Conservation (phyloP, 106 monocot genomes). For the Chionographis japonica region DNA sequence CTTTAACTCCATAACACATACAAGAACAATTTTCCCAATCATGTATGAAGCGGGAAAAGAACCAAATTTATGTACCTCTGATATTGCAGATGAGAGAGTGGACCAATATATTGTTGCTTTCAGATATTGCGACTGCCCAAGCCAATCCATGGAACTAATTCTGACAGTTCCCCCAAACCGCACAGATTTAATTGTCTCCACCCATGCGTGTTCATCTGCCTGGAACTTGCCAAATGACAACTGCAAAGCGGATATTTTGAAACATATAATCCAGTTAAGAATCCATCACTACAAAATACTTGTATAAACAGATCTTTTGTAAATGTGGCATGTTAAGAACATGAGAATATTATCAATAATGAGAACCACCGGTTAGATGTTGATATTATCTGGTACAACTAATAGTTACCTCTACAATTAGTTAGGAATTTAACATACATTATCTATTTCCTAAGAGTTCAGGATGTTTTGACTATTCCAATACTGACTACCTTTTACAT, state of each 20-base stretch:
- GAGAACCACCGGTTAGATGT: too few species aligned
- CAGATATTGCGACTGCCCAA: constrained; percentile 74
- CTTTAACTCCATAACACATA: too few species aligned
- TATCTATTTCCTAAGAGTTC: too few species aligned
- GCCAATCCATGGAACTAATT: constrained; percentile 95
- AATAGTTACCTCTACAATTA: too few species aligned
- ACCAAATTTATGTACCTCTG: constrained; percentile 45
- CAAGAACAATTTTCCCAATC: too few species aligned
- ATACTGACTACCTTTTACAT: too few species aligned
- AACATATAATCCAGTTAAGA: background rate
- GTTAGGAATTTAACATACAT: too few species aligned
- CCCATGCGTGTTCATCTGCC: constrained; percentile 91
- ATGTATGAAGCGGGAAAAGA: background rate
- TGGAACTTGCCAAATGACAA: constrained; percentile 72
- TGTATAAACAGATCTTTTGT: too few species aligned
- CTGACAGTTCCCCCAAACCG: constrained; percentile 54
- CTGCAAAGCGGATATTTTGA: constrained; percentile 33
- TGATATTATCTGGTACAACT: too few species aligned
- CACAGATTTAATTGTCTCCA: constrained; percentile 90
- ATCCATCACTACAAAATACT: background rate
- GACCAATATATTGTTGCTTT: constrained; percentile 75
- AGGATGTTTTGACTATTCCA: too few species aligned
- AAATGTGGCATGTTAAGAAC: too few species aligned
- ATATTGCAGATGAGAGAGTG: constrained; percentile 80
- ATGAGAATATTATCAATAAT: too few species aligned